Conservation (phyloP, 345 rosid species). For the Hevea brasiliensis region DNA sequence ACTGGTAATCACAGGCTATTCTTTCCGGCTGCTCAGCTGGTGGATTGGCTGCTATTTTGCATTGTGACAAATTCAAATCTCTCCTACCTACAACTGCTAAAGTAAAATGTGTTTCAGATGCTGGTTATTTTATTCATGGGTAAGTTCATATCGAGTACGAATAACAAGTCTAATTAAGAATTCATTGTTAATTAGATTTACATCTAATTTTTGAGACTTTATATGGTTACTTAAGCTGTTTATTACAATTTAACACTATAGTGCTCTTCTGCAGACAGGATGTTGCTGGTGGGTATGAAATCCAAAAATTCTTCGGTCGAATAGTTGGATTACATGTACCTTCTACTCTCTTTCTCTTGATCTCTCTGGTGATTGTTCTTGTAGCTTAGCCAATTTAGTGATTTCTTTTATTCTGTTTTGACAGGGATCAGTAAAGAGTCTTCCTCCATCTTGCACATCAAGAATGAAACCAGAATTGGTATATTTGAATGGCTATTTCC, state of each 20-base stretch:
- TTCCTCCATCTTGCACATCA: slow-evolving; percentile 80
- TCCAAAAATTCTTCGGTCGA: slow-evolving; percentile 56
- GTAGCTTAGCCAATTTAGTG: too few species aligned
- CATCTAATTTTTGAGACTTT: too few species aligned
- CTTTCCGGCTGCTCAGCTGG: slow-evolving; percentile 98
- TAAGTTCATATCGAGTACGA: slow-evolving; percentile 45
- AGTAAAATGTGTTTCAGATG: slow-evolving; percentile 94
- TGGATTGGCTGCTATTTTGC: slow-evolving; percentile 81
- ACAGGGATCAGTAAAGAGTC: slow-evolving; percentile 79
- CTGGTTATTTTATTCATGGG: slow-evolving; percentile 88
- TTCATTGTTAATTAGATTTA: too few species aligned
- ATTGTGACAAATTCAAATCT: slow-evolving; percentile 78
- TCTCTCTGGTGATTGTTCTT: too few species aligned
- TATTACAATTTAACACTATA: background rate
- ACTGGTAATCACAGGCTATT: slow-evolving; percentile 56
- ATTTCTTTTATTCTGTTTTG: background rate
- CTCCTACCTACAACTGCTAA: slow-evolving; percentile 63
- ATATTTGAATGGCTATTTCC: background rate
- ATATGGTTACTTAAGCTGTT: background rate
- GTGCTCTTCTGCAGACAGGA: slow-evolving; percentile 54
- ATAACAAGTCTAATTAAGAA: too few species aligned
- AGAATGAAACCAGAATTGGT: slow-evolving; percentile 70
- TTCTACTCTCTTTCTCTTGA: background rate
- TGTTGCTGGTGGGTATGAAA: slow-evolving; percentile 59
- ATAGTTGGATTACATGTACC: slow-evolving; percentile 80